A percentile compares a stretch with the other conserved stretches of the same genome.
phyloP scores from a whole-genome alignment of 192 early-diverging fungal species.

The Coemansia sp. region DNA sequence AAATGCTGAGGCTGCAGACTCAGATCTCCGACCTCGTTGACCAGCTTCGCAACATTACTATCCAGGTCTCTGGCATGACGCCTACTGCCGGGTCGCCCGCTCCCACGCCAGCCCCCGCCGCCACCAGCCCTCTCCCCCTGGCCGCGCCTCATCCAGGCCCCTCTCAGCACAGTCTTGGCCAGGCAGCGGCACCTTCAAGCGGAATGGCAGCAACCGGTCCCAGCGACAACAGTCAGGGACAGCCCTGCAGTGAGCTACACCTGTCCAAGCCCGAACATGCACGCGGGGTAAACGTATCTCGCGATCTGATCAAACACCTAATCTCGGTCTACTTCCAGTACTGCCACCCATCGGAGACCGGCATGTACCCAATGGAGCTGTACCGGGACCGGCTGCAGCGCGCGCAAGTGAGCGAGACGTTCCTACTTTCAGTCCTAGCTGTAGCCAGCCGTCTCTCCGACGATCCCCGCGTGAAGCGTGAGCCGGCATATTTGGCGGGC shows the following conservation, averaged over 20 bases:
- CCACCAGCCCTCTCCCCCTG: not conserved
- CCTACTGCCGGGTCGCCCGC: not conserved
- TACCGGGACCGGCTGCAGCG: conserved; percentile 47
- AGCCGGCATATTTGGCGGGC: conserved; percentile 49
- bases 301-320: conserved; percentile 51
- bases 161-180: not conserved
- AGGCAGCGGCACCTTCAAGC: not conserved
- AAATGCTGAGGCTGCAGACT: conserved; percentile 54
- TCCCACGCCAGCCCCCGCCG: not conserved
- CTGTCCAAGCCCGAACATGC: conserved; percentile 20
- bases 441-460: conserved; percentile 55
- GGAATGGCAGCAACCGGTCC: no score
- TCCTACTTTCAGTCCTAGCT: conserved; percentile 46
- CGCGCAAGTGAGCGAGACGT: conserved; percentile 52
- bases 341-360: conserved; percentile 48
- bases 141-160: not conserved
- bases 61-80: conserved; percentile 32
- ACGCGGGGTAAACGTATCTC: conserved; percentile 33
- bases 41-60: conserved; percentile 48
- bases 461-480: conserved; percentile 44
- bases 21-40: conserved; percentile 52
- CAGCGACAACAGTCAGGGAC: not conserved
- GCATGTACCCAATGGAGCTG: conserved; percentile 54
- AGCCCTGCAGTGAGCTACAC: not conserved
- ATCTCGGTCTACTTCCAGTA: conserved; percentile 47